phyloP scores from a whole-genome alignment of 208 protist genomes.

The Strigomonas culicis region DNA sequence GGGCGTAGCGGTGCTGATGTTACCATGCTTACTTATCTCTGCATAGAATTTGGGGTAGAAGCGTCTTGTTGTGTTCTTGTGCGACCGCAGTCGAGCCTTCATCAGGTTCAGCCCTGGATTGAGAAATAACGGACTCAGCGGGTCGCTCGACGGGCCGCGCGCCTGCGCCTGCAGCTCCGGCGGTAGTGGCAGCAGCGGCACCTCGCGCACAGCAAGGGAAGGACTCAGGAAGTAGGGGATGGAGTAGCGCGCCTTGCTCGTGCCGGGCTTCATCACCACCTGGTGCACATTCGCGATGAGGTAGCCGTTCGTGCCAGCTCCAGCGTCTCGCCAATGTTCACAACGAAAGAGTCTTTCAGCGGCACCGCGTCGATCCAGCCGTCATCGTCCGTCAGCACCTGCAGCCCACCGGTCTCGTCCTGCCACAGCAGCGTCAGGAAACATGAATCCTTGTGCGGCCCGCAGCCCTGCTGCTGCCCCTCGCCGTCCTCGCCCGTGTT shows the following conservation, averaged over 20 bases:
- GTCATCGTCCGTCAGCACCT: conserved; percentile 12
- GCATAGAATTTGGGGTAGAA: conserved; percentile 4
- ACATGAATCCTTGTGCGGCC: conserved; percentile 6
- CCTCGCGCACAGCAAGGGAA: not conserved
- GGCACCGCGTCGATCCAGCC: conserved; percentile 12
- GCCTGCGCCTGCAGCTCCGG: conserved; percentile 9
- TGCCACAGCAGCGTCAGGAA: conserved; percentile 16
- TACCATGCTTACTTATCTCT: not conserved
- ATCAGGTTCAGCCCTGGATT: not conserved
- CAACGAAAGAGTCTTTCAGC: conserved; percentile 11
- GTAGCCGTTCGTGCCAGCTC: conserved; percentile 16
- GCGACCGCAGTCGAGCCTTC: conserved; percentile 10
- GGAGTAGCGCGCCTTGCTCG: conserved; percentile 10
- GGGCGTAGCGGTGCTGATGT: not conserved
- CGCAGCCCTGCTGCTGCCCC: conserved; percentile 7
- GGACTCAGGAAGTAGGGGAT: conserved; percentile 15
- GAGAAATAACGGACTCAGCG: conserved; percentile 1
- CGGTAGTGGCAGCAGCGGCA: conserved; percentile 12
- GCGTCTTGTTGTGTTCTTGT: not conserved
- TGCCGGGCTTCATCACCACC: conserved; percentile 7
- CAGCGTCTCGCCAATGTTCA: conserved; percentile 17
- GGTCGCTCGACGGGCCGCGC: conserved; percentile 8
- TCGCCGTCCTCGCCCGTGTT: conserved; percentile 11
- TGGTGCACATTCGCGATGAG: conserved; percentile 16
- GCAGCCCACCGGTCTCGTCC: conserved; percentile 16